Evolutionary conservation across 495 filamentous ascomycete genomes (phyloP), one percentile per base, ranked within the genome.

Genomic region (Aspergillus egyptiacus): DNA sequence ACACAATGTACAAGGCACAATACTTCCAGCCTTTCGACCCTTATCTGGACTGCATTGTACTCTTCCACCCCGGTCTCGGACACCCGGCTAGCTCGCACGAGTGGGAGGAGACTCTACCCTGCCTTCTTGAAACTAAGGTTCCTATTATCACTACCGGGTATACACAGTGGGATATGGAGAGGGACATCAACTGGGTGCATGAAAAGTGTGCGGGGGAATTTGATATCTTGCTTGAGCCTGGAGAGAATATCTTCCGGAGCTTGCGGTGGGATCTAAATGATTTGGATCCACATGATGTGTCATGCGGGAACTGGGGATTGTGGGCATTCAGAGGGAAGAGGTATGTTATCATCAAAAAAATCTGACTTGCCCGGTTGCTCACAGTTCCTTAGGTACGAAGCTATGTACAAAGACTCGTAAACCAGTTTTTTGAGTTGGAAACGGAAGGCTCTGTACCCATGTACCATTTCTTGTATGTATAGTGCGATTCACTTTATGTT

Each of bases 291-390:
- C 85, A 91, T 56, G 94, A 98, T 69, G 75, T 97, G 53, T 96
- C 84, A 53, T 90, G 86, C 63, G 90, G 91, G 33, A 98, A 98
- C 64, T 98, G 89, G 89, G 93, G 93, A 4, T 67, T 95, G 14
- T 98, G 91, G 90, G 89, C 83, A 23, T 97, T 98, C 71, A 80
- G 93, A 64, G 93, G 93, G 53, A 98, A 98, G 81, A 85, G 93
- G 82, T 96, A 83, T 59, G 81, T 75, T 51, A 25, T 65, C n/a
- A 1, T 30, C 6, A 13, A 6, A 24, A 44, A 41, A n/a, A 10
- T 46, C 15, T 36, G 28, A 28, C 22, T 20, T 2, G 10, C 18
- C 14, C 31, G 53, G 42, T 31, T 40, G 47, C 38, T 60, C 34
- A 20, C 39, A 11, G 9, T 41, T 23, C n/a, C 41, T 28, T 37